A percentile compares a stretch with the other conserved stretches of the same genome.
These are phyloP conservation scores for Lobosporangium transversale DNA, from an alignment of 192 early-diverging fungal genomes.

Conservation along the genomic window DNA sequence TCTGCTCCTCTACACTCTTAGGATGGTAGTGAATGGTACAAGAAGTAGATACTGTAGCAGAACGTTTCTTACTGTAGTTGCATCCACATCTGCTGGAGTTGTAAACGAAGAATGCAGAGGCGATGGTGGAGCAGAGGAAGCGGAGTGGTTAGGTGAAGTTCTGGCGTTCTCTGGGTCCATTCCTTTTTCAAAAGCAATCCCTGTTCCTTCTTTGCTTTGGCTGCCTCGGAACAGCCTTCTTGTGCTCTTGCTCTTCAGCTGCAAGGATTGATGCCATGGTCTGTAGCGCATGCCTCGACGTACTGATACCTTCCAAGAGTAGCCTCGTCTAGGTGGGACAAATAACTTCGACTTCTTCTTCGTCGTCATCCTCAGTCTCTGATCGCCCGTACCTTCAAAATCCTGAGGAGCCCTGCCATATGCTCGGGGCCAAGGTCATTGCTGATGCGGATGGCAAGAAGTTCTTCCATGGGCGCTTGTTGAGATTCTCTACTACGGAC, in stretches of 20 bases:
- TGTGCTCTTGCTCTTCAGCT: conserved; percentile 32
- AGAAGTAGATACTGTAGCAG: conserved; percentile 13
- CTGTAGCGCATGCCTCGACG: conserved; percentile 48
- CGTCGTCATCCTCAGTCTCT: conserved; percentile 20
- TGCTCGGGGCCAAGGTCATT: conserved; percentile 48
- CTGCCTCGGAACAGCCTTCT: conserved; percentile 14
- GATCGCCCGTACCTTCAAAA: conserved; percentile 19
- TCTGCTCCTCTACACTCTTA: conserved; percentile 24
- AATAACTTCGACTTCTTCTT: conserved; percentile 46
- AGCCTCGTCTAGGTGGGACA: conserved; percentile 35
- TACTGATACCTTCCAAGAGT: conserved; percentile 49
- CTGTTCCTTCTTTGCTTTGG: conserved; percentile 18
- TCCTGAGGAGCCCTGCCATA: conserved; percentile 47
- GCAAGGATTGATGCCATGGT: conserved; percentile 33
- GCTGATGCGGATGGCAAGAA: conserved; percentile 38
- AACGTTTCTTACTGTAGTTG: conserved; percentile 25
- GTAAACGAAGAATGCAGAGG: conserved; percentile 38
- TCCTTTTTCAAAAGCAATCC: conserved; percentile 6
- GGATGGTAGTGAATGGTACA: conserved; percentile 16
- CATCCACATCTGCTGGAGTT: conserved; percentile 6
- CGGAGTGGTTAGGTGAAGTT: conserved; percentile 34
- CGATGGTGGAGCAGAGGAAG: conserved; percentile 34
- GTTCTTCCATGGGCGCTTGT: conserved; percentile 50
- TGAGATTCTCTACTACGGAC: conserved; percentile 19
- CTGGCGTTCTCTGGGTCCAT: conserved; percentile 18